Evolutionary conservation across 306 rosid species (phyloP).

Genomic region (Vigna hirtella): DNA sequence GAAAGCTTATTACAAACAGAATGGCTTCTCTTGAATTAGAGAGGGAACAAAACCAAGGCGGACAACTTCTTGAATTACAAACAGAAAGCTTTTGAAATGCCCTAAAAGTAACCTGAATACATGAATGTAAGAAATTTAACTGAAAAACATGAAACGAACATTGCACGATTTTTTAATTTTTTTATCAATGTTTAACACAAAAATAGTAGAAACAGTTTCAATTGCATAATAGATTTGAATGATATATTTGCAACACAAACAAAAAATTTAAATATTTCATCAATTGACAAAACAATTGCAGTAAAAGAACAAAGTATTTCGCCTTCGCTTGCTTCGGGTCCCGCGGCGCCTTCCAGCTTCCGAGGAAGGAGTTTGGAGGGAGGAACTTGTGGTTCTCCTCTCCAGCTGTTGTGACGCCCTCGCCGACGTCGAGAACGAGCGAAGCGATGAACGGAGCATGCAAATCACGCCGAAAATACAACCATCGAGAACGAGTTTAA

Average conservation of each 20-base stretch:
- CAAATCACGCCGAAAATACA: background rate
- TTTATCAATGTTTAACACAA: background rate
- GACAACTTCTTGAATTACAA: no score
- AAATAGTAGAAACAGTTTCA: background rate
- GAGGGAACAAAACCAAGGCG: no score
- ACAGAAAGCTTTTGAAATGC: background rate
- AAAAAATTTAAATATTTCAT: background rate
- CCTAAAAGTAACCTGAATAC: background rate
- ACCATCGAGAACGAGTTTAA: no score
- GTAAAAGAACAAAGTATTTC: conserved; percentile 19
- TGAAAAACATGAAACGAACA: conserved; percentile 22
- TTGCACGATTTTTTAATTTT: no score
- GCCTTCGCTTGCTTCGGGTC: conserved; percentile 77
- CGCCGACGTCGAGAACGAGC: conserved; percentile 53
- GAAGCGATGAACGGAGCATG: conserved; percentile 33
- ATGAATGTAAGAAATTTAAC: background rate
- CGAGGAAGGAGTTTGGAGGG: conserved; percentile 57
- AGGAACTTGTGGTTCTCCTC: conserved; percentile 56
- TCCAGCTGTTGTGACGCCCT: conserved; percentile 56
- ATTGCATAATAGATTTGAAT: conserved; percentile 10
- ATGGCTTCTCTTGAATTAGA: no score
- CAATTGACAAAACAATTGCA: conserved; percentile 14
- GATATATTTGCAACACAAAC: background rate
- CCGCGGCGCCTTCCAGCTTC: conserved; percentile 77
- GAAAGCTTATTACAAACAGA: no score